These are phyloP conservation scores for Coniella lustricola DNA, from an alignment of 2,329 filamentous ascomycete genomes.

Conservation along the genomic window DNA sequence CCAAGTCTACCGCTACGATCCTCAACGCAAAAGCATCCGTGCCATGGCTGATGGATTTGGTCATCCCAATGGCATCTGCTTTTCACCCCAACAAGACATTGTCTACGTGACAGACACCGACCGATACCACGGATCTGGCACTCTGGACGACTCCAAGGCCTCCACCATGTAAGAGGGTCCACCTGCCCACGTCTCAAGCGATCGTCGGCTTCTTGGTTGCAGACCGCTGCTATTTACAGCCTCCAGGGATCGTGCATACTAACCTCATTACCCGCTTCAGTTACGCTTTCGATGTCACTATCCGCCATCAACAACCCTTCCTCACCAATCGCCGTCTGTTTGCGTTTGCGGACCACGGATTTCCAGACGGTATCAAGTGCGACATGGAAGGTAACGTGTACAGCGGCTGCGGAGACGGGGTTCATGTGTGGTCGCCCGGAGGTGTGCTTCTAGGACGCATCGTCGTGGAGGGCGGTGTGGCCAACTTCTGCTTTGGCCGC, in stretches of 20 bases:
- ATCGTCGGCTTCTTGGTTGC: background rate
- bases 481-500: conserved; percentile 42
- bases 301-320: conserved; percentile 26
- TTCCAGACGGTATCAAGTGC: conserved; percentile 41
- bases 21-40: conserved; percentile 24
- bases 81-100: conserved; percentile 36
- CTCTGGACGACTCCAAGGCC: conserved; percentile 21
- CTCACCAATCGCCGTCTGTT: conserved; percentile 43
- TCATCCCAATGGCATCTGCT: conserved; percentile 38
- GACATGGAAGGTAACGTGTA: conserved; percentile 42
- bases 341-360: conserved; percentile 38
- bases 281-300: conserved; percentile 29
- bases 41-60: conserved; percentile 41
- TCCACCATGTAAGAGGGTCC: conserved; percentile 23
- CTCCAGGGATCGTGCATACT: too few species aligned
- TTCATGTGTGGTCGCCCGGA: conserved; percentile 40
- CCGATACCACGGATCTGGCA: conserved; percentile 28
- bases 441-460: conserved; percentile 41
- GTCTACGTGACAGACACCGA: conserved; percentile 41
- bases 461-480: conserved; percentile 32
- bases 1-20: conserved; percentile 41
- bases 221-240: too few species aligned
- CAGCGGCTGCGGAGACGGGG: conserved; percentile 39
- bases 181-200: background rate
- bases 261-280: conserved; percentile 13